Evolutionary conservation across 163 green algal species (phyloP).

Genomic region (Prototheca cutis): DNA sequence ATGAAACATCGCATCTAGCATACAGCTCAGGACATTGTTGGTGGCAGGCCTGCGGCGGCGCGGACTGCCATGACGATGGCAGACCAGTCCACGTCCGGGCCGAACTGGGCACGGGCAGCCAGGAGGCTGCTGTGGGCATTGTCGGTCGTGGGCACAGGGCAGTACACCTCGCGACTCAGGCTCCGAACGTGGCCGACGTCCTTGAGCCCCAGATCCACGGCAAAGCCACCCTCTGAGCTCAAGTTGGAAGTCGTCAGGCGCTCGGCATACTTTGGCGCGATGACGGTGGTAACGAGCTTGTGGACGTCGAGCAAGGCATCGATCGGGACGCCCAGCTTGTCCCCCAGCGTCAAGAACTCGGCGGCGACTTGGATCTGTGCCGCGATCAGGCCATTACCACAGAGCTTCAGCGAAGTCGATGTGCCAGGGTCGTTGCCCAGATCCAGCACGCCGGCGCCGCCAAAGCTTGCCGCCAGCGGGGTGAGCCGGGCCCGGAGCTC

Average conservation of each 20-base stretch:
- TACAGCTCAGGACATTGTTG: no score
- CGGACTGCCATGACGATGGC: slow-evolving; percentile 25
- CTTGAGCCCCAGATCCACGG: slow-evolving; percentile 34
- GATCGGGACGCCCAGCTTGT: slow-evolving; percentile 25
- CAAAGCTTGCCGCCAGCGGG: slow-evolving; percentile 8
- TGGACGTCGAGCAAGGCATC: slow-evolving; percentile 7
- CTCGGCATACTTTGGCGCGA: slow-evolving; percentile 28
- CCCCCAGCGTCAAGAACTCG: slow-evolving; percentile 38
- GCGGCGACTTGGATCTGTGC: slow-evolving; percentile 33
- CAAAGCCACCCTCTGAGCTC: slow-evolving; percentile 7
- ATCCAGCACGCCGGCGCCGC: slow-evolving; percentile 14
- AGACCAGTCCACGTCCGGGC: slow-evolving; percentile 30
- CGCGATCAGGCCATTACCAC: slow-evolving; percentile 38
- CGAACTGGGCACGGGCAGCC: slow-evolving; percentile 19
- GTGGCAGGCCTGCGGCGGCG: slow-evolving; percentile 30
- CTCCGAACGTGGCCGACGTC: slow-evolving; percentile 38
- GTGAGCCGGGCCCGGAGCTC: slow-evolving; percentile 2
- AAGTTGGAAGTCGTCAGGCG: slow-evolving; percentile 17
- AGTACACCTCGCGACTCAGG: slow-evolving; percentile 19
- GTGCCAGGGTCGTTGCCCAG: slow-evolving; percentile 21
- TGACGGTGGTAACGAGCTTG: slow-evolving; percentile 2
- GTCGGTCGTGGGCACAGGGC: slow-evolving; percentile 34
- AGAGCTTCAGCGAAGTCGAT: slow-evolving; percentile 17
- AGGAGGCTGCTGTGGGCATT: slow-evolving; percentile 30
- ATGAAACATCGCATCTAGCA: no score